Percentiles rank a stretch among this genome's conserved stretches.
phyloP scores from a whole-genome alignment of 805 yeast species.

The Starmerella sp. region DNA sequence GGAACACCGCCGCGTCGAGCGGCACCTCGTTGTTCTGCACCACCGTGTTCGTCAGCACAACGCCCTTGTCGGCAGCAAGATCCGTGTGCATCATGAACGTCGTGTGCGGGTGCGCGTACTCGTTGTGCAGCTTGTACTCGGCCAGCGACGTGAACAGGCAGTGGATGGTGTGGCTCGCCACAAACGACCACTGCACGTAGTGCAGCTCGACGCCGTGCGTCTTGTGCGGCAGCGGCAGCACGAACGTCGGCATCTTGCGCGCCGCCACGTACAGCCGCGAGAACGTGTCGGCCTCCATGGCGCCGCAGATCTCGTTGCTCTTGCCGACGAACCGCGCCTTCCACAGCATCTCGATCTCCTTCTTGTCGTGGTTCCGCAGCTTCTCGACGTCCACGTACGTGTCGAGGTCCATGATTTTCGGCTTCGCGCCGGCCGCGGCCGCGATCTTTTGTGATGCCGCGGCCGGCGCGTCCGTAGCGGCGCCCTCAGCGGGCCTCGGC shows the following conservation, averaged over 20 bases:
- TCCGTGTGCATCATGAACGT: conserved; percentile 82
- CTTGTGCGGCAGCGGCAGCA: conserved; percentile 71
- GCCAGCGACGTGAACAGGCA: conserved; percentile 84
- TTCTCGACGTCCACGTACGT: conserved; percentile 65
- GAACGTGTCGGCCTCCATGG: conserved; percentile 47
- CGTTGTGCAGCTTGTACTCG: conserved; percentile 81
- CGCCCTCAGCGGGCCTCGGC: background rate
- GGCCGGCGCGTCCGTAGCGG: background rate
- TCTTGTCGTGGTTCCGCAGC: conserved; percentile 40
- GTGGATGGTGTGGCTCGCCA: conserved; percentile 72
- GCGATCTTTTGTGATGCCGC: background rate
- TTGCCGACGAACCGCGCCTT: conserved; percentile 64
- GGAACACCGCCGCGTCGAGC: conserved; percentile 63
- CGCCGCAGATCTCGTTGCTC: conserved; percentile 54
- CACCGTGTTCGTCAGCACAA: conserved; percentile 77
- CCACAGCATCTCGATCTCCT: conserved; percentile 77
- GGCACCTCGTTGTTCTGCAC: conserved; percentile 56
- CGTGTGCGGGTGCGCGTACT: conserved; percentile 91
- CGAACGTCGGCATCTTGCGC: conserved; percentile 64
- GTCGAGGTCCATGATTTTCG: conserved; percentile 48
- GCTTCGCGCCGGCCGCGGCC: conserved; percentile 1
- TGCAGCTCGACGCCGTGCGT: conserved; percentile 58
- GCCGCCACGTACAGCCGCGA: conserved; percentile 56
- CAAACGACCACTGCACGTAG: conserved; percentile 87
- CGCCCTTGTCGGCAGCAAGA: conserved; percentile 41